Evolutionary conservation across 2,329 filamentous ascomycete species (phyloP).

Genomic region (Ustulina deusta): DNA sequence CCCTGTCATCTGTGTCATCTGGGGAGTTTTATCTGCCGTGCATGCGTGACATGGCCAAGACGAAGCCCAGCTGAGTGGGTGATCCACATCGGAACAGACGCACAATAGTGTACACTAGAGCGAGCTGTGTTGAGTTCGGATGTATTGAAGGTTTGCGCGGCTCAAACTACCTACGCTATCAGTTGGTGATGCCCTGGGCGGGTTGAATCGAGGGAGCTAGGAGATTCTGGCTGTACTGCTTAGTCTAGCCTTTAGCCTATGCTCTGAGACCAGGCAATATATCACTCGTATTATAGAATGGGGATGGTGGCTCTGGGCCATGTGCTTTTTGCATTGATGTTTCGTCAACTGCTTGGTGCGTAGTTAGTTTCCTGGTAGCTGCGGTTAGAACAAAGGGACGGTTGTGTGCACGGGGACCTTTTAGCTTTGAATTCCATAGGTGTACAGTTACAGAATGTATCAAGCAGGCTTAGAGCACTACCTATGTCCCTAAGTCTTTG

Average conservation of each 20-base stretch:
- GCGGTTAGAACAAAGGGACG: no score
- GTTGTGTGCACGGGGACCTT: neutral
- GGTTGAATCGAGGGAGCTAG: neutral
- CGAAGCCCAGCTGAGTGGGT: neutral
- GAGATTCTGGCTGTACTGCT: neutral
- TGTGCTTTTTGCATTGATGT: neutral
- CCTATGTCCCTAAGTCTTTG: neutral
- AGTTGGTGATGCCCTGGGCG: conserved; percentile 5
- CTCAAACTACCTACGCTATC: conserved; percentile 6
- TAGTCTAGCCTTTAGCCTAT: neutral
- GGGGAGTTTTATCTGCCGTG: conserved; percentile 5
- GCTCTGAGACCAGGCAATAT: neutral
- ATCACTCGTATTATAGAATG: neutral
- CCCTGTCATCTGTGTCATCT: conserved; percentile 4
- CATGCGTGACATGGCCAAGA: conserved; percentile 13
- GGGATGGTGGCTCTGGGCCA: neutral
- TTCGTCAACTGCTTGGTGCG: neutral
- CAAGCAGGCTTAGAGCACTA: neutral
- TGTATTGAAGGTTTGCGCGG: neutral
- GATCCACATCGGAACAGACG: neutral
- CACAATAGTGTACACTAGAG: neutral
- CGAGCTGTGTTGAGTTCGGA: neutral
- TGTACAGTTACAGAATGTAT: neutral
- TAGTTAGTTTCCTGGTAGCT: neutral
- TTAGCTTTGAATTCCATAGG: neutral